Evolutionary conservation across 208 protist species (phyloP), one percentile per base, ranked within the genome.

Genomic region (Leishmania lainsoni): DNA sequence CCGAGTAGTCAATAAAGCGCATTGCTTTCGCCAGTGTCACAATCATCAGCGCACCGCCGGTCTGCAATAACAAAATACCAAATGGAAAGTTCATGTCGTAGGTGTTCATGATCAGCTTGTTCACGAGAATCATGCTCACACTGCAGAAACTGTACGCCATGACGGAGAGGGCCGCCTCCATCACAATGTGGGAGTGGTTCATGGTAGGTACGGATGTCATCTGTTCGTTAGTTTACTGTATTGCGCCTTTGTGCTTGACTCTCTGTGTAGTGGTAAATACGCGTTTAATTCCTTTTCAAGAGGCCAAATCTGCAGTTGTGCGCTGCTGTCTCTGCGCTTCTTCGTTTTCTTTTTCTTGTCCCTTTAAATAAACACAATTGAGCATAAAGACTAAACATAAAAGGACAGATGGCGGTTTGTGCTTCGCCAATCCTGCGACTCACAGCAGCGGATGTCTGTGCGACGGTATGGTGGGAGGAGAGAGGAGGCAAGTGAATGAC

Each of bases 71-170:
- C 6, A 98, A 78, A 42, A 98, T 84, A 20, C 83, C 83, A 63
- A 90, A 93, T 8, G 93, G 93, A 80, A 86, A 94, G 78, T 90
- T 89, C 48, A 98, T 74, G 6, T 88, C 51, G 66, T 92, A 96
- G 0, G 75, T 89, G 83, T 92, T 84, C 56, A 95, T 90, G 42
- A 96, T 79, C 1, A 97, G 83, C 81, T 98, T 98, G 86, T 97
- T 98, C 32, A 97, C 56, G 49, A 98, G 72, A 80, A 96, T 97
- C 93, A 97, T 98, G 75, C 84, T 89, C 59, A 96, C 87, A 69
- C 92, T 96, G 83, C 90, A 96, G 54, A 75, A 78, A 77, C 88
- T 92, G 83, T 97, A 98, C 49, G 81, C 75, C 29, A 93, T 5
- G 8, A 96, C 70, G 51, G 95, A 93, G 45, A 90, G 10, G 1